Base-by-base conservation (phyloP, 2,329 filamentous ascomycete species). In the Verticillium nubilum region DNA sequence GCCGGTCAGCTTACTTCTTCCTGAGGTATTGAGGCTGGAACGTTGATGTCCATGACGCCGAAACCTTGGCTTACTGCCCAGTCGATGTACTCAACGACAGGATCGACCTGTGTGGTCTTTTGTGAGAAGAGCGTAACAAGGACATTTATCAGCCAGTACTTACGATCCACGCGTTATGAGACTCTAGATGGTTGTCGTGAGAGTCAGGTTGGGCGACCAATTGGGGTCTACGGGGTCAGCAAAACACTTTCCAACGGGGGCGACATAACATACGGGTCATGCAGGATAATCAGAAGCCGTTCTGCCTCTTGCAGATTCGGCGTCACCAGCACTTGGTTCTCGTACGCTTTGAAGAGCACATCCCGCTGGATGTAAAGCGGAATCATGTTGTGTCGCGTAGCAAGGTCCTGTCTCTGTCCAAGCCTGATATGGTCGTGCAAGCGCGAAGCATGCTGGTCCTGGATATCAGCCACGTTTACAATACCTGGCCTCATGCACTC, bases 131-230 rank as follows among this genome's bases (percentile, higher is more conserved):
- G 64, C 71, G 73, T 60, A 63, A 59, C 17, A 33, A 15, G 57
- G 55, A 54, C 55, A n/a, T 60, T 59, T 59, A 58, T 25, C 58
- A 25, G 17, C n/a, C 55, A 50, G 50, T 12, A 80, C 90, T 75
- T 81, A 96, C 93, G 68, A 97, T 80, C 85, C 90, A 97, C 5
- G 89, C 86, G 69, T 97, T 97, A 68, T 97, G 92, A 1, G 90
- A 76, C 65, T 95, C 90, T 4, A 96, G 74, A 35, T 82, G 85
- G 58, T 90, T 90, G 57, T 91, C 89, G n/a, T 88, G 73, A 1
- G 82, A 79, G 71, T 92, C 84, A 12, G 87, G 82, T 62, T 89
- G 82, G 6, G 84, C 88, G 62, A 88, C 77, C 12, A 93, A 72
- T 66, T 90, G 86, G 4, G 90, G 89, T n/a, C 88, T 89, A 62